Conservation (phyloP, 2,329 filamentous ascomycete species). For the Graphilbum sp. region DNA sequence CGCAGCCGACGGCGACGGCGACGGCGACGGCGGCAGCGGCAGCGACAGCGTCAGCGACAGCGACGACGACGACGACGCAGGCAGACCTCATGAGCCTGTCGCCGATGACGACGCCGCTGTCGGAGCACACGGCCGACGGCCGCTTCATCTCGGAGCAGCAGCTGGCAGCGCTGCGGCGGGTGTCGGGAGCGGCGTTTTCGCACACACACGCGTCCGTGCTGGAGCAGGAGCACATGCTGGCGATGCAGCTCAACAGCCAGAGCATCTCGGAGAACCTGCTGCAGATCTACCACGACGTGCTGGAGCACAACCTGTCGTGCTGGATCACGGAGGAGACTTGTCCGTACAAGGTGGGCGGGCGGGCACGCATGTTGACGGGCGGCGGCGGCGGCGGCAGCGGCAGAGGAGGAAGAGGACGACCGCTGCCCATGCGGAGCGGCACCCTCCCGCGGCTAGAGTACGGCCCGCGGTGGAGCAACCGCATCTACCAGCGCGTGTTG, state of each 20-base stretch:
- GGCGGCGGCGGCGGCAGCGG: neutral
- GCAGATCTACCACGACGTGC: conserved; percentile 35
- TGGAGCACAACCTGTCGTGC: conserved; percentile 35
- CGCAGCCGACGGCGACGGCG: no score
- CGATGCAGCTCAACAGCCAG: conserved; percentile 14
- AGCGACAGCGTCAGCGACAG: no score
- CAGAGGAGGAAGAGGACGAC: neutral
- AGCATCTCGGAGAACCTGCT: conserved; percentile 27
- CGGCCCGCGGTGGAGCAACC: conserved; percentile 27
- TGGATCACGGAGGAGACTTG: conserved; percentile 37
- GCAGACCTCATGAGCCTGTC: no score
- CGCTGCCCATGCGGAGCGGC: neutral
- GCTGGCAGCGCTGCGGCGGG: neutral
- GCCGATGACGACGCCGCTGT: no score
- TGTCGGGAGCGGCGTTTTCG: neutral
- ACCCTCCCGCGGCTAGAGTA: no score
- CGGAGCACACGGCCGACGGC: no score
- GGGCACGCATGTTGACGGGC: neutral
- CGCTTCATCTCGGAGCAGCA: neutral
- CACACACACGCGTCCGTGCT: neutral
- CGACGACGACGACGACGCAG: no score
- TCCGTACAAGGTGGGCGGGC: conserved; percentile 22
- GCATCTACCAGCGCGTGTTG: conserved; percentile 31
- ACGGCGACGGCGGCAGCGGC: no score
- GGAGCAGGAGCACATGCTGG: conserved; percentile 8